Conservation (phyloP, 2,329 filamentous ascomycete species). For the Aulographum hederae region DNA sequence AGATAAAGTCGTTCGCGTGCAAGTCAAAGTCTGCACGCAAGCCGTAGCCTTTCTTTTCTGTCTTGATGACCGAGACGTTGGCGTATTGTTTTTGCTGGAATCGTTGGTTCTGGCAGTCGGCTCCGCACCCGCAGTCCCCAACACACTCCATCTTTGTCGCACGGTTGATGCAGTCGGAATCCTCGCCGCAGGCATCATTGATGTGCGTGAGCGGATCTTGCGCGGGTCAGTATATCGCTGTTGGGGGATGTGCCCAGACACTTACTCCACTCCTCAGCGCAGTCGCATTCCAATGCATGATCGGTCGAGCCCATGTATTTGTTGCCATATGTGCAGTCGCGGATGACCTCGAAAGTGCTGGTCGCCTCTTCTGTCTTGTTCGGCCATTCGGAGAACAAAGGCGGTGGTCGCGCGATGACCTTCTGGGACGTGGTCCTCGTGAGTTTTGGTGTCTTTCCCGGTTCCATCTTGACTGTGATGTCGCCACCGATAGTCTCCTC, state of each 20-base stretch:
- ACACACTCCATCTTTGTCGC: slow-evolving; percentile 96
- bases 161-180: slow-evolving; percentile 96
- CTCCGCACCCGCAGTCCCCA: slow-evolving; percentile 71
- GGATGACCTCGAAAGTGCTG: slow-evolving; percentile 60
- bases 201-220: slow-evolving; percentile 29
- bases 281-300: slow-evolving; percentile 89
- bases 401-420: slow-evolving; percentile 39
- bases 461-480: slow-evolving; percentile 44
- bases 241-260: slow-evolving; percentile 4
- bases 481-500: slow-evolving; percentile 41
- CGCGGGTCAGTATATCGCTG: slow-evolving; percentile 14
- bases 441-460: slow-evolving; percentile 50
- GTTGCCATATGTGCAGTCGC: slow-evolving; percentile 76
- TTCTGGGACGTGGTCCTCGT: slow-evolving; percentile 60
- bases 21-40: slow-evolving; percentile 66
- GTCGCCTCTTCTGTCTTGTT: slow-evolving; percentile 64
- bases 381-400: slow-evolving; percentile 55
- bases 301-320: slow-evolving; percentile 85
- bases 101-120: slow-evolving; percentile 80
- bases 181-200: slow-evolving; percentile 83
- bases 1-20: slow-evolving; percentile 77
- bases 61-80: slow-evolving; percentile 86
- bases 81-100: slow-evolving; percentile 86
- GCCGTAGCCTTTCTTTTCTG: slow-evolving; percentile 92
- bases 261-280: slow-evolving; percentile 87